These are phyloP conservation scores for Arthrobotrys pseudoclavata DNA, from an alignment of 2,329 filamentous ascomycete species.

Conservation along the genomic window DNA sequence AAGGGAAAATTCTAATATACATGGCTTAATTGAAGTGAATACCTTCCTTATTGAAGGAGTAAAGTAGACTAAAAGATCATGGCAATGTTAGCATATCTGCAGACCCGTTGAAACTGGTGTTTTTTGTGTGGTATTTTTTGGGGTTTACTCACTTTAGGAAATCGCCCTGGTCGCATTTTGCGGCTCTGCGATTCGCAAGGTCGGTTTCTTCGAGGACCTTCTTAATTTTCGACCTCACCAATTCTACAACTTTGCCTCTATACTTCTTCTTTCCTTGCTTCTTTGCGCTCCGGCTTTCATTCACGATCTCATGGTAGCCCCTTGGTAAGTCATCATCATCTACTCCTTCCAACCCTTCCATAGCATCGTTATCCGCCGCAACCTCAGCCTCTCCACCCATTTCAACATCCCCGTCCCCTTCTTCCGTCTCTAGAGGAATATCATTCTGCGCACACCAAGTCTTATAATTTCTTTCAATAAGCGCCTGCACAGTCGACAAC, in stretches of 20 bases:
- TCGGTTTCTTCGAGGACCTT: conserved; percentile 85
- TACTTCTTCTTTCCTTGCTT: conserved; percentile 73
- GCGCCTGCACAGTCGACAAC: conserved; percentile 81
- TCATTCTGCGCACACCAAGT: conserved; percentile 91
- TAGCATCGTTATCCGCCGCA: conserved; percentile 66
- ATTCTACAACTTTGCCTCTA: conserved; percentile 80
- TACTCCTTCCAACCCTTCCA: conserved; percentile 71
- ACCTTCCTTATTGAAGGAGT: conserved; percentile 88
- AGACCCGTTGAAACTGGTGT: not conserved
- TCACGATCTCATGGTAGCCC: conserved; percentile 67
- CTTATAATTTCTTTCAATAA: conserved; percentile 89
- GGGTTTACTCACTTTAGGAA: conserved; percentile 72
- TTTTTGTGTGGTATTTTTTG: conserved; percentile 23
- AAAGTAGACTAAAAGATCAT: conserved; percentile 63
- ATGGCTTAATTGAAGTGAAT: conserved; percentile 78
- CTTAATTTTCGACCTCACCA: conserved; percentile 88
- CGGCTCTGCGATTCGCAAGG: conserved; percentile 82
- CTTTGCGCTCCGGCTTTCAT: conserved; percentile 67
- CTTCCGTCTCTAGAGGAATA: conserved; percentile 64
- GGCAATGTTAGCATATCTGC: conserved; percentile 65
- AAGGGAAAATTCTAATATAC: conserved; percentile 15
- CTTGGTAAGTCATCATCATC: conserved; percentile 67
- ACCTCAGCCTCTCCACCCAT: conserved; percentile 50
- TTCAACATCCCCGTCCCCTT: conserved; percentile 63
- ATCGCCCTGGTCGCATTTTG: conserved; percentile 92